phyloP scores from a whole-genome alignment of 1,284 basidiomycete genomes.

The Sporisorium exsertum region DNA sequence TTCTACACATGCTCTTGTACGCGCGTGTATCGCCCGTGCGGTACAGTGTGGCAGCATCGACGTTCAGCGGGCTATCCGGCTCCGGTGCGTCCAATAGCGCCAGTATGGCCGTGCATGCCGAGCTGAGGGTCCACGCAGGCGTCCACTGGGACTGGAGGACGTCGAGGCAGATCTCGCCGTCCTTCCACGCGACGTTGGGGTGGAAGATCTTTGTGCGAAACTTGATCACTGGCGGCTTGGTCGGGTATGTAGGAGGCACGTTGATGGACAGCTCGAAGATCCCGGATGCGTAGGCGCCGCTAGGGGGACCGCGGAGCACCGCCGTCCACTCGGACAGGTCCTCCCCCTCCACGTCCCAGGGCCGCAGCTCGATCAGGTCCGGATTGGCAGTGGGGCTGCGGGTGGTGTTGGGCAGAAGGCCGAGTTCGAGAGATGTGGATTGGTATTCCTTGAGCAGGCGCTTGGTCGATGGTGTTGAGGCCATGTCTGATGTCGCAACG shows the following conservation, averaged over 20 bases:
- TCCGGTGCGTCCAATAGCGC: slow-evolving; percentile 67
- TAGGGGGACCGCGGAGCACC: slow-evolving; percentile 39
- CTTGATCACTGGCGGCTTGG: slow-evolving; percentile 63
- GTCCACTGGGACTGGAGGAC: slow-evolving; percentile 66
- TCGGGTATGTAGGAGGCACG: slow-evolving; percentile 59
- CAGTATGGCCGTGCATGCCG: slow-evolving; percentile 64
- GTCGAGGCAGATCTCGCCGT: slow-evolving; percentile 69
- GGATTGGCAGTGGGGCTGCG: slow-evolving; percentile 37
- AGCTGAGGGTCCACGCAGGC: slow-evolving; percentile 68
- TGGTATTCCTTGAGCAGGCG: slow-evolving; percentile 58
- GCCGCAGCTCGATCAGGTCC: slow-evolving; percentile 55
- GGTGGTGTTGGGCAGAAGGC: slow-evolving; percentile 3
- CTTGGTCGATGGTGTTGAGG: slow-evolving; percentile 34
- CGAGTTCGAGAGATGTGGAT: slow-evolving; percentile 37
- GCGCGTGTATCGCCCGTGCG: slow-evolving; percentile 50
- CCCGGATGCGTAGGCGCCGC: slow-evolving; percentile 49
- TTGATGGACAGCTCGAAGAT: slow-evolving; percentile 54
- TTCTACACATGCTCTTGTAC: slow-evolving; percentile 48
- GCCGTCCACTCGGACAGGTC: slow-evolving; percentile 66
- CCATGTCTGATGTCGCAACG: slow-evolving; percentile 10
- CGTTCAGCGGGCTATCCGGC: slow-evolving; percentile 68
- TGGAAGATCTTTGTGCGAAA: slow-evolving; percentile 66
- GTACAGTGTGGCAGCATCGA: slow-evolving; percentile 66
- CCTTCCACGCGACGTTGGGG: slow-evolving; percentile 65
- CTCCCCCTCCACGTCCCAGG: slow-evolving; percentile 55